Evolutionary conservation across 306 rosid genomes (phyloP).

Genomic region (Malus sylvestris): DNA sequence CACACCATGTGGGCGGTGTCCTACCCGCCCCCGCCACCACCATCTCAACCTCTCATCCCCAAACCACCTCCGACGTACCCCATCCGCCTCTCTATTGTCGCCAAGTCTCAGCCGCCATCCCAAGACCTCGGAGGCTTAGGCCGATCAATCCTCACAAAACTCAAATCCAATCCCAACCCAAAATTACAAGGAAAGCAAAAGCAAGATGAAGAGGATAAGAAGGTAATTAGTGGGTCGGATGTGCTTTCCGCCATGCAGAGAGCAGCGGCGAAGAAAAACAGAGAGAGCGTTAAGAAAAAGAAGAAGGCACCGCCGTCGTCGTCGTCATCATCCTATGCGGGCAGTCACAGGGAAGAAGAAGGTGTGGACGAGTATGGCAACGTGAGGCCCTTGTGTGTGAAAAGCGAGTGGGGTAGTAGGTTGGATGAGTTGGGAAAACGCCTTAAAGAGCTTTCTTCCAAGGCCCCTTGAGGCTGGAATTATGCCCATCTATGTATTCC

Average conservation of each 20-base stretch:
- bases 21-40: conserved; percentile 4
- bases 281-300: conserved; percentile 21
- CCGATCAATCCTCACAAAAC: conserved; percentile 9
- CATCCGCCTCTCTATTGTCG: conserved; percentile 17
- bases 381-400: conserved; percentile 41
- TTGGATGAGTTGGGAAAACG: conserved; percentile 54
- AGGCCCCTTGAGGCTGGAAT: conserved; percentile 8
- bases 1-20: conserved; percentile 21
- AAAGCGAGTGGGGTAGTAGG: conserved; percentile 38
- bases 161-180: conserved; percentile 19
- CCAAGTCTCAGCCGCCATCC: conserved; percentile 24
- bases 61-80: not conserved
- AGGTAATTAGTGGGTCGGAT: conserved; percentile 51
- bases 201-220: conserved; percentile 15
- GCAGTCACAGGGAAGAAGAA: conserved; percentile 14
- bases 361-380: conserved; percentile 19
- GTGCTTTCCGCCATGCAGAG: conserved; percentile 63
- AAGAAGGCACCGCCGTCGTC: conserved; percentile 13
- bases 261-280: conserved; percentile 32
- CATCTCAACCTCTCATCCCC: conserved; percentile 12
- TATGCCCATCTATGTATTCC: not conserved
- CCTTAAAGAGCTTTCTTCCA: conserved; percentile 46
- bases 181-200: not conserved
- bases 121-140: conserved; percentile 26
- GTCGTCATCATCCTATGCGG: conserved; percentile 30